These are phyloP conservation scores for Zygotorulaspora chibaensis DNA, from an alignment of 805 yeast genomes.

Conservation along the genomic window DNA sequence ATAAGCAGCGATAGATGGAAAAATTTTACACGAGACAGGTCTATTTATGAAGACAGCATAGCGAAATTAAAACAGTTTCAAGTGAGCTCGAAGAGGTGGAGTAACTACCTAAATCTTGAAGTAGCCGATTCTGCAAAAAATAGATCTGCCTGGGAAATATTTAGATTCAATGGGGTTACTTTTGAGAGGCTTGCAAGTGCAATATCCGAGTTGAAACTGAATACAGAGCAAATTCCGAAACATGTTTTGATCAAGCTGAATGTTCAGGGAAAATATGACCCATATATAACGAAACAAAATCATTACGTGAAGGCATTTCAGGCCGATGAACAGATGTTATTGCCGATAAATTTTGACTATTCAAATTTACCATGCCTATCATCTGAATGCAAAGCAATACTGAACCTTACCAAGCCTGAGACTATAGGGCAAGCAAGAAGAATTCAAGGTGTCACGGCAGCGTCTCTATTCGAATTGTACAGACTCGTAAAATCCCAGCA, in stretches of 20 bases:
- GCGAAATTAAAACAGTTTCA: constrained; percentile 42
- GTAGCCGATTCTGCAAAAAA: constrained; percentile 52
- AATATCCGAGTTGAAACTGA: constrained; percentile 37
- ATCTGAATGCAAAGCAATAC: constrained; percentile 62
- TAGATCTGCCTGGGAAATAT: constrained; percentile 66
- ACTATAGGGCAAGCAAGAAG: constrained; percentile 95
- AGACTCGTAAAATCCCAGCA: constrained; percentile 41
- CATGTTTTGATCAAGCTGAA: constrained; percentile 58
- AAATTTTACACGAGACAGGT: constrained; percentile 42
- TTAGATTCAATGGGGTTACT: constrained; percentile 49
- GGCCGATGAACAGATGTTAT: constrained; percentile 69
- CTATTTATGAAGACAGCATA: constrained; percentile 42
- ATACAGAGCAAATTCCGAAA: constrained; percentile 32
- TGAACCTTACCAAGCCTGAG: constrained; percentile 74
- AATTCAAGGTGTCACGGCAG: constrained; percentile 92
- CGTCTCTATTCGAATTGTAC: constrained; percentile 79
- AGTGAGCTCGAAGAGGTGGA: constrained; percentile 64
- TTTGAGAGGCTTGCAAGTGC: constrained; percentile 27
- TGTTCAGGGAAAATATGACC: constrained; percentile 79
- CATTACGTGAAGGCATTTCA: constrained; percentile 70
- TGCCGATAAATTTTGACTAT: constrained; percentile 72
- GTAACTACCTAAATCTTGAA: constrained; percentile 40
- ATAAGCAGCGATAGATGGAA: constrained; percentile 57
- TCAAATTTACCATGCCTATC: constrained; percentile 58
- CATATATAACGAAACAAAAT: constrained; percentile 69